phyloP scores from a whole-genome alignment of 306 rosid genomes.

The Rosa chinensis region DNA sequence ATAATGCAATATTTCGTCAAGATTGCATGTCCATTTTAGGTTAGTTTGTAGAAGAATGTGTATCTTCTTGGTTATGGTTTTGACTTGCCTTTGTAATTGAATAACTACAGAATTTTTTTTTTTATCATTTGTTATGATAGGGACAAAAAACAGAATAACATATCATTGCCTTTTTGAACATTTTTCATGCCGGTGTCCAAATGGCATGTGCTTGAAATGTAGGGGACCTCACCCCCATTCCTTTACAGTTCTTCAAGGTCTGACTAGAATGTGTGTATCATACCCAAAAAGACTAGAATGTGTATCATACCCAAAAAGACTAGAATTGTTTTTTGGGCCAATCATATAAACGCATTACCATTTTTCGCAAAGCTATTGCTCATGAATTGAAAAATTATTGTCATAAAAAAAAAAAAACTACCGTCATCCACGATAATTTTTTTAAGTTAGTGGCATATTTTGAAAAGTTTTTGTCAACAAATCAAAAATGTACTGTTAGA shows the following conservation, averaged over 20 bases:
- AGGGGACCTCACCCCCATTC: background rate
- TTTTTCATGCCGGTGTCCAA: constrained; percentile 5
- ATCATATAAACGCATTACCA: no score
- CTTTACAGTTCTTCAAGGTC: background rate
- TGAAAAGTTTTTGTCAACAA: no score
- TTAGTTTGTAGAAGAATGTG: constrained; percentile 16
- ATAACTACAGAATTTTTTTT: background rate
- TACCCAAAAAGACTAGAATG: background rate
- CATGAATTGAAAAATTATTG: no score
- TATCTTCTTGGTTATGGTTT: background rate
- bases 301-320: background rate
- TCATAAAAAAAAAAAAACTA: no score
- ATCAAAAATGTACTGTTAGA: no score
- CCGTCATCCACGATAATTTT: no score
- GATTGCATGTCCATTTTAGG: constrained; percentile 16
- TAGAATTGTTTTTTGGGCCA: background rate
- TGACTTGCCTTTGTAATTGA: constrained; percentile 14
- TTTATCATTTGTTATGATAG: background rate
- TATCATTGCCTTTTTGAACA: background rate
- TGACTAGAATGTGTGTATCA: no score
- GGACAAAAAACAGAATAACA: background rate
- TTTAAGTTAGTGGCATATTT: no score
- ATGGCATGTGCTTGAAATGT: background rate
- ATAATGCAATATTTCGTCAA: constrained; percentile 19
- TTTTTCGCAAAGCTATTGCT: no score